A percentile compares a stretch with the other conserved stretches of the same genome.
Evolutionary conservation across 2,329 filamentous ascomycete genomes (phyloP).

Genomic region (Colletotrichum sublineola): DNA sequence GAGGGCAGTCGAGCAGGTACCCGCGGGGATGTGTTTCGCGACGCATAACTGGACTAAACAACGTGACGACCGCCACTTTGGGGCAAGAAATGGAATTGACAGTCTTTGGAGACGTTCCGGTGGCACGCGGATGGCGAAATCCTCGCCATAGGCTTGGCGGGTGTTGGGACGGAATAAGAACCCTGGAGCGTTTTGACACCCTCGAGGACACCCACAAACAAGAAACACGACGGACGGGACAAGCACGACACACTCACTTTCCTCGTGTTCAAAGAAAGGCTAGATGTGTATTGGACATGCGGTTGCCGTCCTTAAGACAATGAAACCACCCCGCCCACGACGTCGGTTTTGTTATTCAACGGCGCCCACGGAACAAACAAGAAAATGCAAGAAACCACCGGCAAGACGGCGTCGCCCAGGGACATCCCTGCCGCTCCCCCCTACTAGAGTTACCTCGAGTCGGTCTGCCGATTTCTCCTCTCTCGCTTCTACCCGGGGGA

Average conservation of each 20-base stretch:
- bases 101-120: too few species aligned
- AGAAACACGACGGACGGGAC: not conserved
- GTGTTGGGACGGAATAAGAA: constrained; percentile 22
- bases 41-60: not conserved
- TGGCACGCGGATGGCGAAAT: not conserved
- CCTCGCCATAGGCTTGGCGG: not conserved
- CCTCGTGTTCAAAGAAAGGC: not conserved
- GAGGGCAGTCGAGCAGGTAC: not conserved
- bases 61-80: not conserved
- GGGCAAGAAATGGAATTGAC: not conserved
- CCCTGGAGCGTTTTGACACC: constrained; percentile 8
- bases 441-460: not conserved
- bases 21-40: not conserved
- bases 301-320: not conserved
- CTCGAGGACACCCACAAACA: not conserved
- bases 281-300: not conserved
- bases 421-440: not conserved
- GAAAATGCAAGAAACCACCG: not conserved
- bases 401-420: not conserved
- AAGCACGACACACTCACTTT: not conserved
- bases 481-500: not conserved
- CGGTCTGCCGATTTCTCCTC: not conserved
- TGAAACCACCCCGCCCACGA: not conserved
- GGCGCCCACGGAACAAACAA: not conserved
- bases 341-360: not conserved